A percentile compares a stretch with the other conserved stretches of the same genome.
Evolutionary conservation across 2,329 filamentous ascomycete genomes (phyloP).

Genomic region (Exserohilum rostratum): DNA sequence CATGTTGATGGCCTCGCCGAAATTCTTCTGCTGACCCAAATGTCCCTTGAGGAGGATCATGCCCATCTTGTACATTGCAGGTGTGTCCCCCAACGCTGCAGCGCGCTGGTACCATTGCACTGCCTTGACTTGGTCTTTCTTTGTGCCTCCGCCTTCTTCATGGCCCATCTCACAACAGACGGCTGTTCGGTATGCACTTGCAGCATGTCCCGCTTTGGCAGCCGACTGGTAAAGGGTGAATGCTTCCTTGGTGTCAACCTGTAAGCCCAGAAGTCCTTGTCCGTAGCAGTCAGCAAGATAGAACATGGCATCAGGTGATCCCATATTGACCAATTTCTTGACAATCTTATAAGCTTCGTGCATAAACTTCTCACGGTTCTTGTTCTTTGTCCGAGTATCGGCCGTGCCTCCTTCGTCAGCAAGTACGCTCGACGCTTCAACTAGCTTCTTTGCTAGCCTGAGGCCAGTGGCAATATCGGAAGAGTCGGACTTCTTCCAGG

Average conservation of each 20-base stretch:
- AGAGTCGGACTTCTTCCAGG: slow-evolving; percentile 69
- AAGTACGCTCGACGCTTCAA: slow-evolving; percentile 82
- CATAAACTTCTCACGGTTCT: slow-evolving; percentile 80
- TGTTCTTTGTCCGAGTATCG: slow-evolving; percentile 67
- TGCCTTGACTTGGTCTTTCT: slow-evolving; percentile 88
- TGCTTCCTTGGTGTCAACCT: slow-evolving; percentile 87
- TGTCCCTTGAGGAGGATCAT: slow-evolving; percentile 95
- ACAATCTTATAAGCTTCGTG: slow-evolving; percentile 87
- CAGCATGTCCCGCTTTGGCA: slow-evolving; percentile 84
- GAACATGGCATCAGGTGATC: slow-evolving; percentile 89
- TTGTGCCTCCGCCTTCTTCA: slow-evolving; percentile 91
- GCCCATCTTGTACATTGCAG: slow-evolving; percentile 98
- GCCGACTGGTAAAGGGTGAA: slow-evolving; percentile 93
- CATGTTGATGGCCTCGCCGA: slow-evolving; percentile 87
- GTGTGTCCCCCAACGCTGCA: slow-evolving; percentile 84
- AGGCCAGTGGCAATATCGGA: slow-evolving; percentile 75
- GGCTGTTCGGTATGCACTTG: slow-evolving; percentile 89
- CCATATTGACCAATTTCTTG: slow-evolving; percentile 79
- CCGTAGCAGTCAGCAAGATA: slow-evolving; percentile 89
- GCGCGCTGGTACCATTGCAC: slow-evolving; percentile 98
- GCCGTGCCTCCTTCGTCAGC: slow-evolving; percentile 75
- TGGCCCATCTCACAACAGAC: slow-evolving; percentile 97
- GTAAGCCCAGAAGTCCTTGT: slow-evolving; percentile 76
- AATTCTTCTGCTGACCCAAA: slow-evolving; percentile 82
- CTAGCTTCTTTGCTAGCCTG: slow-evolving; percentile 77